phyloP scores from a whole-genome alignment of 768 basidiomycete species.

The Auricularia sp. region DNA sequence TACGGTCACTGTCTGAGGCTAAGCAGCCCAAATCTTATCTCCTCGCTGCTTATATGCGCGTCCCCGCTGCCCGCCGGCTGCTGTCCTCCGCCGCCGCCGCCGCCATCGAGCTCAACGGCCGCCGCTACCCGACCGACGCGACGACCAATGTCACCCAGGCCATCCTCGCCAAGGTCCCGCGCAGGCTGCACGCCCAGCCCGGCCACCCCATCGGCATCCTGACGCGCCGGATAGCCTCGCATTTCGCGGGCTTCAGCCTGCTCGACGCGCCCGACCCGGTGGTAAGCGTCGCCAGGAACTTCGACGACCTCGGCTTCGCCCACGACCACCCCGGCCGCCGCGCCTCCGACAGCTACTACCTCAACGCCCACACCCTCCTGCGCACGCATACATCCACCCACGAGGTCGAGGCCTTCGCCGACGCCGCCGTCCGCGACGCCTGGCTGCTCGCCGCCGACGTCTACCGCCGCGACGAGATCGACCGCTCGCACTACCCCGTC shows the following conservation, averaged over 20 bases:
- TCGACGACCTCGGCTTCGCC: constrained; percentile 94
- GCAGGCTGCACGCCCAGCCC: constrained; percentile 64
- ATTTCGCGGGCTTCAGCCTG: constrained; percentile 35
- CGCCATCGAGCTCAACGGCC: constrained; percentile 38
- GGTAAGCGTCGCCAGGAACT: constrained; percentile 86
- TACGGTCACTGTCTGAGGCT: not conserved
- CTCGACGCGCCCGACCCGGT: constrained; percentile 46
- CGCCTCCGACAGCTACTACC: constrained; percentile 89
- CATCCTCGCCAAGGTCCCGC: constrained; percentile 71
- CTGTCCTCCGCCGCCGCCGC: not conserved
- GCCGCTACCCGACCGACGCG: constrained; percentile 63
- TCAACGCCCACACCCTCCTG: constrained; percentile 84
- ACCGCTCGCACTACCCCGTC: constrained; percentile 91
- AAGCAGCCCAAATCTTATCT: not conserved
- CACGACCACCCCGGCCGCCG: constrained; percentile 87
- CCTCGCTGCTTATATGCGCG: too few relatives aligned
- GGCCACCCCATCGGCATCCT: constrained; percentile 84
- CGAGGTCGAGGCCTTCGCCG: constrained; percentile 78
- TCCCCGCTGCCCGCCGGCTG: not conserved
- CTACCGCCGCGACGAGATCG: constrained; percentile 96
- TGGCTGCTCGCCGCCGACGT: constrained; percentile 97
- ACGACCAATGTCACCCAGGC: constrained; percentile 79
- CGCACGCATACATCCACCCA: constrained; percentile 98
- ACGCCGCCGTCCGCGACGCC: constrained; percentile 43
- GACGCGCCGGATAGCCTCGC: constrained; percentile 70